phyloP scores from a whole-genome alignment of 1,284 basidiomycete genomes.

The Cutaneotrichosporon dermatis region DNA sequence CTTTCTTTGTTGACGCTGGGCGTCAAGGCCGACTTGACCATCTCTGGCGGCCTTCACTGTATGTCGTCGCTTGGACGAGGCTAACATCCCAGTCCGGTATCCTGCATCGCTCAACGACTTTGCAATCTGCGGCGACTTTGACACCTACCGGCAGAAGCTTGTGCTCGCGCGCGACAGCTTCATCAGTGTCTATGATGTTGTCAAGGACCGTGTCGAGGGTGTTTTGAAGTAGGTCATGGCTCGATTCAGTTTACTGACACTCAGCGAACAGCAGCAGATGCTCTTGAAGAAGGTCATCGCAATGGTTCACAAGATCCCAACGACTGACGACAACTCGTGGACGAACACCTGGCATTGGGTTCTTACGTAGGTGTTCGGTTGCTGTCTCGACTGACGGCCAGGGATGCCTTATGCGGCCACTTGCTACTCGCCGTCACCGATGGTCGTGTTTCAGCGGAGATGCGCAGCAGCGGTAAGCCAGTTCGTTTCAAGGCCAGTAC shows the following conservation, averaged over 20 bases:
- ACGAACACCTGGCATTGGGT: conserved; percentile 99
- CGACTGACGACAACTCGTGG: conserved; percentile 66
- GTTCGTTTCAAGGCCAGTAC: background rate
- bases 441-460: conserved; percentile 83
- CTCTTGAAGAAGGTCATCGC: conserved; percentile 84
- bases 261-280: conserved; percentile 74
- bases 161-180: conserved; percentile 73
- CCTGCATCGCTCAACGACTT: conserved; percentile 96
- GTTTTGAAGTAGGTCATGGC: conserved; percentile 75
- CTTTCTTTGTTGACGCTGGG: conserved; percentile 84
- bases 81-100: conserved; percentile 68
- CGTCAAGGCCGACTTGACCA: conserved; percentile 88
- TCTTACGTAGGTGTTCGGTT: conserved; percentile 54
- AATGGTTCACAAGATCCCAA: conserved; percentile 58
- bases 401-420: conserved; percentile 87
- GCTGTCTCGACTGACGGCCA: conserved; percentile 48
- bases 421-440: conserved; percentile 85
- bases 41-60: conserved; percentile 90
- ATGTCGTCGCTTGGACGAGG: too few relatives aligned
- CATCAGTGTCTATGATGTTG: conserved; percentile 87
- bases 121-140: conserved; percentile 82
- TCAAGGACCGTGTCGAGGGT: conserved; percentile 83
- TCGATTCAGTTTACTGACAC: too few relatives aligned
- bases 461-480: conserved; percentile 81
- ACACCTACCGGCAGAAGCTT: conserved; percentile 82